Base-by-base conservation (phyloP, 2,329 filamentous ascomycete species). In the Chaetoscypha palmicola region DNA sequence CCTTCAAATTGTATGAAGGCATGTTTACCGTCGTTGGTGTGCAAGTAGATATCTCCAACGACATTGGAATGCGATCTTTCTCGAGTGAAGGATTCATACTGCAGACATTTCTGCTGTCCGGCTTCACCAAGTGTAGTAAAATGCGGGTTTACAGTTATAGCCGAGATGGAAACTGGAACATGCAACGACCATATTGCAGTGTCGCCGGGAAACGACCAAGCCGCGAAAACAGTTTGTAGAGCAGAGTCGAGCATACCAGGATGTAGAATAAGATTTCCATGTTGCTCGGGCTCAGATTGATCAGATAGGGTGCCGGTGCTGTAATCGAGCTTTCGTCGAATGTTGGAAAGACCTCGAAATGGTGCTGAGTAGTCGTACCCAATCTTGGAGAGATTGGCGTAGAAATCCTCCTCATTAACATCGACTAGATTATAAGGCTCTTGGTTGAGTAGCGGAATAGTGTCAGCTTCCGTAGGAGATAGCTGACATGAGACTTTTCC, bases 331-430 rank as follows among this genome's bases (percentile, higher is more conserved):
- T 26, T 38, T 21, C 49, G 35, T 34, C 45, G 39, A 22, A 47
- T 16, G 4, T 17, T 16, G n/a, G 33, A 31, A 22, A 52, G 34
- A 4, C 33, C 23, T 33, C 35, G 32, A 34, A 53, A 53, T 2
- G 35, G 28, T 11, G 36, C 49, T 9, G 38, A 31, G 24, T 50
- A 53, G 9, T 37, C 34, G 32, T 52, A 52, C 3, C 49, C 51
- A 17, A 53, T 12, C 7, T 39, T 17, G 9, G 14, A 16, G 7
- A 53, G 35, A 9, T 39, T 37, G 11, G 23, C 10, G 34, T 53
- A 53, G 39, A 53, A 50, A 10, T 20, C 24, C 10, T 52, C 49
- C 7, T 11, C 14, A 14, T 49, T 36, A n/a, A 50, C 38, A 17
- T 50, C 33, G 33, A 40, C 22, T 16, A 51, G 26, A 28, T 49